Evolutionary conservation across 306 rosid genomes (phyloP).

Genomic region (Cicer pinnatifidum): DNA sequence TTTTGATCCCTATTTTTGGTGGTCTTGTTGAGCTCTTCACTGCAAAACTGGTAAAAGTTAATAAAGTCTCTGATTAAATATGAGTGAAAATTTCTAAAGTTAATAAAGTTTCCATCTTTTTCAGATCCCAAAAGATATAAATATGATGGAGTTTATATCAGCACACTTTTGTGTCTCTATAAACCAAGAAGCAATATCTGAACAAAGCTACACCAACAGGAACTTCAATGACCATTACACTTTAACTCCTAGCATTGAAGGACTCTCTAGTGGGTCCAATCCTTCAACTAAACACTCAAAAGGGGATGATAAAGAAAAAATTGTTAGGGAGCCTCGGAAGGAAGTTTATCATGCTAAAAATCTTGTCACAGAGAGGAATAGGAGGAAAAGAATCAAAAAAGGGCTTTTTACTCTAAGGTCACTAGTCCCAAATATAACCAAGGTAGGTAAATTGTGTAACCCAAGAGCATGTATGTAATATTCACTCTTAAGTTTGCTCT

Average conservation of each 20-base stretch:
- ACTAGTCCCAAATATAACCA: constrained; percentile 82
- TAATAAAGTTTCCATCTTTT: constrained; percentile 34
- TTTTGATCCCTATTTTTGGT: constrained; percentile 65
- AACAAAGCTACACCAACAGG: constrained; percentile 32
- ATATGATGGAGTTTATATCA: constrained; percentile 57
- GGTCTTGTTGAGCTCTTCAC: constrained; percentile 83
- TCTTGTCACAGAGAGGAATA: constrained; percentile 79
- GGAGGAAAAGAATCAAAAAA: constrained; percentile 67
- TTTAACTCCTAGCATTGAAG: constrained; percentile 59
- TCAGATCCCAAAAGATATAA: constrained; percentile 66
- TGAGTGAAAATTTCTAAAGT: background rate
- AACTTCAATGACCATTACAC: constrained; percentile 46
- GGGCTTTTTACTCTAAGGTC: constrained; percentile 66
- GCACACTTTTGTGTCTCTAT: constrained; percentile 51
- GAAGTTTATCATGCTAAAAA: constrained; percentile 63
- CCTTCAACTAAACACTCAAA: constrained; percentile 55
- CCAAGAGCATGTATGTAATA: background rate
- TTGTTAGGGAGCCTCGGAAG: constrained; percentile 41
- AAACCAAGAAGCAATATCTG: constrained; percentile 52
- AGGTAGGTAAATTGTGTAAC: constrained; percentile 54
- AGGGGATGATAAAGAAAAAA: constrained; percentile 47
- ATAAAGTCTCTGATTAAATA: background rate
- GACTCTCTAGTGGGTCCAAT: constrained; percentile 61
- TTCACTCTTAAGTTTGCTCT: constrained; percentile 26
- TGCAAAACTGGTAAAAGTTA: constrained; percentile 54